Base-by-base conservation (phyloP, 768 basidiomycete species). In the Albatrellus ellisii region DNA sequence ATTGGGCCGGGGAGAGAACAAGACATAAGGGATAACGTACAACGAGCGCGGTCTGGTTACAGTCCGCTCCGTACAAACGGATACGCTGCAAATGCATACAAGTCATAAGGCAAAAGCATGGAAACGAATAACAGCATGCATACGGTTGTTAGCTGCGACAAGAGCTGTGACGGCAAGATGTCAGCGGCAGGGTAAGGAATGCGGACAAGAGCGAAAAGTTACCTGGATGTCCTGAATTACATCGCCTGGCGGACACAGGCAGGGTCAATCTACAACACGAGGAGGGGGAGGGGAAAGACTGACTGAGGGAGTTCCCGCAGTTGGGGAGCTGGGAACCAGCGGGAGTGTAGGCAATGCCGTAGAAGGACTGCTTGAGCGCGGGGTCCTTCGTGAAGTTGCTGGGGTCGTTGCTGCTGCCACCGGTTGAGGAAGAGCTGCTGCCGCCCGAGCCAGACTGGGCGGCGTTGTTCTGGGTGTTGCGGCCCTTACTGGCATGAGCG, bases 271-370 rank as follows among this genome's bases (percentile, higher is more conserved):
- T 31, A 25, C 15, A 11, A 20, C 18, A 33, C 27, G 36, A 42
- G 28, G 26, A 35, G 37, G 29, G 39, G 6, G n/a, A n/a, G 15
- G 45, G 32, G 26, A 24, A 26, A n/a, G 26, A 55, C 68, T 40
- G 20, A 63, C 66, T 45, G 6, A 63, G 56, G 4, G 54, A 60
- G 42, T 69, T 79, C 8, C 78, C 79, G 50, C 86, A 89, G 26
- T 70, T 55, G 0, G 86, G 86, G 18, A 78, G 57, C 50, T 79
- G 75, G n/a, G 79, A 75, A 29, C 77, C 77, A 15, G 64, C 62
- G 7, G 90, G 89, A 1, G 87, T 89, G 59, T 94, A 94, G 0
- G 90, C 90, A 18, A 94, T 54, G 4, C 84, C 90, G 56, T 79
- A 94, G 62, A 95, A 86, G 0, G 75, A 69, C 49, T 83, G 74